Evolutionary conservation across 169 alveolate genomes (phyloP), one percentile per base, ranked within the genome.

Genomic region (Eimeria brunetti): DNA sequence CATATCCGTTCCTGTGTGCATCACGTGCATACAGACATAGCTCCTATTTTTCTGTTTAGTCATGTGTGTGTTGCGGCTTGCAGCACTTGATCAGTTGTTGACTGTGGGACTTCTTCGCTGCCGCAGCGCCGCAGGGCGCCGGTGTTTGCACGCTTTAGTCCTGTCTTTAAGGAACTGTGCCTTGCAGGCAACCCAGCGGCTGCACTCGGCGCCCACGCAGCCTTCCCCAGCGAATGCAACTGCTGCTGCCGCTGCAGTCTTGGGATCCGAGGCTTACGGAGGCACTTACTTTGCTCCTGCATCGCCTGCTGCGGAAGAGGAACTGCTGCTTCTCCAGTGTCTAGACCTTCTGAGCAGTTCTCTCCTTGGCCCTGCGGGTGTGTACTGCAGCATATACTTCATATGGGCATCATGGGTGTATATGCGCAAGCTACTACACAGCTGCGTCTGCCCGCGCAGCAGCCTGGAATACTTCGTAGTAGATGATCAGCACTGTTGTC

Each of bases 281-380:
- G 92, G 92, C 62, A 30, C 44, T 12, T 86, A 49, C 76, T 86
- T 60, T n/a, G 81, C 81, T 41, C 92, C 92, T 56, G 49, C 92
- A 27, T 86, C 92, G 44, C 92, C 92, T 41, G 92, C 92, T 41
- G 90, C 90, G 12, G 92, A 86, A 20, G 92, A 86, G 81, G 92
- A 86, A 62, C 36, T 86, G 51, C 83, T 86, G 58, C 83, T 86
- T 27, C 92, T 86, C 81, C 92, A 86, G 67, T 86, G 92, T 62
- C 67, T 86, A 9, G 92, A 86, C 46, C 81, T 86, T 18, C 92
- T 86, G n/a, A 86, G 81, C 44, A 60, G 33, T 53, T 86, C 92
- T 18, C 80, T 86, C 64, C 81, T 86, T 58, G 81, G 81, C 44
- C 92, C 92, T 62, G 78, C 92, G 73, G 92, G 92, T 86, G 64